Evolutionary conservation across 352 stramenopile species (phyloP).

Genomic region (Phytophthora tubulina): DNA sequence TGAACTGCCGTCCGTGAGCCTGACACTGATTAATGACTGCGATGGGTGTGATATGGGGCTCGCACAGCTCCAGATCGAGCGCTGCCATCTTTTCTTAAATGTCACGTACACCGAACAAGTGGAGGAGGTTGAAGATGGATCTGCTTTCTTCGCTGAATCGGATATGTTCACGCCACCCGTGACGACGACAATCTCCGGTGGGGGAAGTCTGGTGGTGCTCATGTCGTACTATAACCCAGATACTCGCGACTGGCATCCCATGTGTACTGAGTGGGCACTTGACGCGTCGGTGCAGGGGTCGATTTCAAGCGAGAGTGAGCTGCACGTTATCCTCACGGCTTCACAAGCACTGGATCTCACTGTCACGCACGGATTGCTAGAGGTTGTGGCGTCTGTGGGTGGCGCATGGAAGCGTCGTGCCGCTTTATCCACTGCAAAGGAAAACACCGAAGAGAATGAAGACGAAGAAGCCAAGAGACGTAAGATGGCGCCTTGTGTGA

Average conservation of each 20-base stretch:
- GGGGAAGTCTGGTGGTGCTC: constrained; percentile 66
- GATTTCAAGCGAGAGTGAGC: constrained; percentile 57
- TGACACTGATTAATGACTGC: constrained; percentile 90
- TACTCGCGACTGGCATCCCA: constrained; percentile 82
- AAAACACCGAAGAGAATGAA: constrained; percentile 18
- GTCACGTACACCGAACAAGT: constrained; percentile 54
- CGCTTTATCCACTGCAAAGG: constrained; percentile 13
- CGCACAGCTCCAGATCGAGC: constrained; percentile 75
- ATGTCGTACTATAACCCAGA: constrained; percentile 88
- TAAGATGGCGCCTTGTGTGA: constrained; percentile 76
- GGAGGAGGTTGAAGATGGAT: constrained; percentile 18
- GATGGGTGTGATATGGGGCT: constrained; percentile 90
- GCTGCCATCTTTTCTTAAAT: constrained; percentile 82
- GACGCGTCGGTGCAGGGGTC: constrained; percentile 73
- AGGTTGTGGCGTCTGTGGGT: constrained; percentile 79
- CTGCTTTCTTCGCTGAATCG: constrained; percentile 31
- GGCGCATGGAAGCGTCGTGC: constrained; percentile 72
- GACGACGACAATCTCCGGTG: constrained; percentile 70
- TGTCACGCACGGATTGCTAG: constrained; percentile 80
- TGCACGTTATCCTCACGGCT: constrained; percentile 80
- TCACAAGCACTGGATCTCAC: constrained; percentile 78
- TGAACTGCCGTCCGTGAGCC: constrained; percentile 66
- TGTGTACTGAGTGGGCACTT: constrained; percentile 82
- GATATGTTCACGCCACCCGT: constrained; percentile 24
- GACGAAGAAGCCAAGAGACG: constrained; percentile 41